Evolutionary conservation across 257 asterid genomes (phyloP).

Genomic region (Ilex aquifolium): DNA sequence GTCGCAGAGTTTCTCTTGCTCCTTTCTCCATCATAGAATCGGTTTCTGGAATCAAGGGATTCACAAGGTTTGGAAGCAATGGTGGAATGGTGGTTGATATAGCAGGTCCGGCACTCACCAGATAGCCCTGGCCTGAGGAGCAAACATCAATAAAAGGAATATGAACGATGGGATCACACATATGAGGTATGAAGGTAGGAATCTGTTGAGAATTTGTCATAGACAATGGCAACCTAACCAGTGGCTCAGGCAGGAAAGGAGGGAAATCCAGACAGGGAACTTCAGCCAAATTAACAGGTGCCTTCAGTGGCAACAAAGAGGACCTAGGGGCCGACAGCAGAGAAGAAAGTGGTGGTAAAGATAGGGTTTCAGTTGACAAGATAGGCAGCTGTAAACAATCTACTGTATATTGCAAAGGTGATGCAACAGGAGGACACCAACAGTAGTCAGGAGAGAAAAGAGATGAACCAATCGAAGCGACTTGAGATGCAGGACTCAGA

Average conservation of each 20-base stretch:
- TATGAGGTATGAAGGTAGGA: slow-evolving; percentile 66
- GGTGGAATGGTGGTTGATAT: slow-evolving; percentile 23
- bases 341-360: slow-evolving; percentile 62
- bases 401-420: slow-evolving; percentile 38
- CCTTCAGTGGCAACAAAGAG: slow-evolving; percentile 30
- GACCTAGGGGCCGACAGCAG: slow-evolving; percentile 39
- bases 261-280: slow-evolving; percentile 59
- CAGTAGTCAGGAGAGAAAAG: slow-evolving; percentile 71
- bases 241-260: slow-evolving; percentile 47
- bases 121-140: slow-evolving; percentile 91
- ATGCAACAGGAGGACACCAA: slow-evolving; percentile 81
- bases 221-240: slow-evolving; percentile 37
- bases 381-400: slow-evolving; percentile 36
- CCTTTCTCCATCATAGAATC: slow-evolving; percentile 22
- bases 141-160: slow-evolving; percentile 78
- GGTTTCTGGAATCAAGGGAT: not conserved
- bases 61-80: not conserved
- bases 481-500: slow-evolving; percentile 29
- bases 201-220: slow-evolving; percentile 66
- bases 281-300: slow-evolving; percentile 39
- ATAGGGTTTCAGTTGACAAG: slow-evolving; percentile 36
- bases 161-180: slow-evolving; percentile 88
- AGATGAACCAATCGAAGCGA: slow-evolving; percentile 34
- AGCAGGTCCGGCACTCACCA: slow-evolving; percentile 75
- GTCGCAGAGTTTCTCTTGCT: slow-evolving; percentile 86